Base-by-base conservation (phyloP, 805 yeast species). In the Hermanozyma aechmeae region DNA sequence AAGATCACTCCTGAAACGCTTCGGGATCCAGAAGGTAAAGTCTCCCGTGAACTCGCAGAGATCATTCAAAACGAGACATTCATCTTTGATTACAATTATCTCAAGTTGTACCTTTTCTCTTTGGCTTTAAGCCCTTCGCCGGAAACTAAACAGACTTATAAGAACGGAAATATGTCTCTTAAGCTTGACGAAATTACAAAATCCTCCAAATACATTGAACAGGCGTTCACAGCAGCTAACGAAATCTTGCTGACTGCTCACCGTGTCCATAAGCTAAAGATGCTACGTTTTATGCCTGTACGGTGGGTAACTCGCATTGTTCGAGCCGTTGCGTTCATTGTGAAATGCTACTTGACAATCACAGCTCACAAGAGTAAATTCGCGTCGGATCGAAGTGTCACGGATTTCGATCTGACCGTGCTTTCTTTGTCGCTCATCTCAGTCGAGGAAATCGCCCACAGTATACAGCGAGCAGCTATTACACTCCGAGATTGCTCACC, bases 241-340 rank as follows among this genome's bases (percentile, higher is more conserved):
- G 93, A 82, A 47, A 71, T 83, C 43, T 56, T 87, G 16, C 65
- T 70, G 15, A 78, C 80, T 4, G 81, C 87, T 4, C 73, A 72
- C 32, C 56, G 92, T 23, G 75, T 85, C 5, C 83, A 79, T 43
- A 65, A 65, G 37, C 55, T 79, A 34, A 72, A 69, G 34, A 56
- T 79, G 62, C 56, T 85, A 30, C 64, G 75, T 33, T 79, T 68
- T 46, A 84, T 86, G 77, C 96, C 97, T 1, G 86, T 85, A n/a
- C 62, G 95, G 38, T 86, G 96, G 95, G 76, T 81, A 5, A 79
- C 83, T 0, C 65, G 95, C 29, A 75, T 85, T 16, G 86, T 87
- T 13, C 73, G 89, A 42, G 83, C 96, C 0, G 85, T 85, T 9
- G 92, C 95, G 2, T 87, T 86, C 49, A 69, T 89, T 30, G 92